These are phyloP conservation scores for Isochrysis galbana DNA, from an alignment of 78 protist genomes.

Conservation along the genomic window DNA sequence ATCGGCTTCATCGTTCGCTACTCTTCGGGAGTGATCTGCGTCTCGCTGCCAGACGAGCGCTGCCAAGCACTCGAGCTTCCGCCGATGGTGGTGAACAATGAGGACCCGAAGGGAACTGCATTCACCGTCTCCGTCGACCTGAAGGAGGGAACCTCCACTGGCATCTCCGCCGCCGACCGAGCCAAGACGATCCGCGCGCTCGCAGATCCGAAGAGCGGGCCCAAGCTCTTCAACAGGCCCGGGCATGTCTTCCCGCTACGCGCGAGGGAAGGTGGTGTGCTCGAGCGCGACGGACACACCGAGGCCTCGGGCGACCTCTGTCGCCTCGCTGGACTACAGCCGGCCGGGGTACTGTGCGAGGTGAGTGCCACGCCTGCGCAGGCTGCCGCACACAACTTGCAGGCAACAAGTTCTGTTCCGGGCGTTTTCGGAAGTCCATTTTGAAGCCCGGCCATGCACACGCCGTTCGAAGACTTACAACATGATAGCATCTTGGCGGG, in stretches of 20 bases:
- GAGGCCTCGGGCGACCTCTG: constrained; percentile 58
- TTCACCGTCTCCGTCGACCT: constrained; percentile 38
- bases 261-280: constrained; percentile 53
- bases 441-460: too few relatives aligned
- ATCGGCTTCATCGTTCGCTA: constrained; percentile 32
- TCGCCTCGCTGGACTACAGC: constrained; percentile 15
- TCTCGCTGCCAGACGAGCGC: not conserved
- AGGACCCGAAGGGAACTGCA: constrained; percentile 44
- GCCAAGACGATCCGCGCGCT: constrained; percentile 48
- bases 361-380: too few relatives aligned
- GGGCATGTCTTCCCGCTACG: constrained; percentile 28
- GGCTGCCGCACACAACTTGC: too few relatives aligned
- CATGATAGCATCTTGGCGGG: too few relatives aligned
- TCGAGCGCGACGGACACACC: constrained; percentile 67
- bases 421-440: too few relatives aligned
- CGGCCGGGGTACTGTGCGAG: constrained; percentile 49
- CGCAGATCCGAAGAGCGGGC: constrained; percentile 26
- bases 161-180: constrained; percentile 65
- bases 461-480: too few relatives aligned
- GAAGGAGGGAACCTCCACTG: constrained; percentile 56
- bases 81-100: not conserved
- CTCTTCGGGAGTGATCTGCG: constrained; percentile 43
- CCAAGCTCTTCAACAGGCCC: constrained; percentile 53
- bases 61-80: not conserved
- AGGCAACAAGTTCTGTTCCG: too few relatives aligned